These are phyloP conservation scores for Fusarium buharicum DNA, from an alignment of 2,329 filamentous ascomycete genomes.

Conservation along the genomic window DNA sequence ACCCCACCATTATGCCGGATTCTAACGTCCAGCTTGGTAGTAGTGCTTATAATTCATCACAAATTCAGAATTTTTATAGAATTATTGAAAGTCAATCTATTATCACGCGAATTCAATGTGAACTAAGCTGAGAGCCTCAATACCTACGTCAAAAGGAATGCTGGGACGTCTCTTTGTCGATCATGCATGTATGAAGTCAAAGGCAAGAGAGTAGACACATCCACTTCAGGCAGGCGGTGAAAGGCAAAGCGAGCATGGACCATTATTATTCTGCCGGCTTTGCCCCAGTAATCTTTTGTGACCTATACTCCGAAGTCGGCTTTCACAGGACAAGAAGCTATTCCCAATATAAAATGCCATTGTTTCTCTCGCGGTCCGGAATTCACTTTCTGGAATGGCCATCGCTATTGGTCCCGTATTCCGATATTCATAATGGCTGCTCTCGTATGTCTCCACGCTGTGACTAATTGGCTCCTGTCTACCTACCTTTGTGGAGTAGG, in stretches of 20 bases:
- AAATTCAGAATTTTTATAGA: too few relatives aligned
- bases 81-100: too few relatives aligned
- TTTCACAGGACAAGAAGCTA: conserved; percentile 29
- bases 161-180: too few relatives aligned
- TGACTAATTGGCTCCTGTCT: not conserved
- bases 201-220: not conserved
- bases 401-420: not conserved
- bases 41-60: too few relatives aligned
- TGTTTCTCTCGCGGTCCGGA: not conserved
- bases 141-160: too few relatives aligned
- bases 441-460: conserved; percentile 11
- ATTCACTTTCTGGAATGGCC: conserved; percentile 1
- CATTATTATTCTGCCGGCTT: conserved; percentile 17
- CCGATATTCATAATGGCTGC: conserved; percentile 18
- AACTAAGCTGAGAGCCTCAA: too few relatives aligned
- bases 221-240: conserved; percentile 28
- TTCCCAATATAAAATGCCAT: conserved; percentile 21
- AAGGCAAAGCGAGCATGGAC: conserved; percentile 4
- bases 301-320: conserved; percentile 32
- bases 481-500: not conserved
- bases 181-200: not conserved
- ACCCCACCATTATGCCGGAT: too few relatives aligned
- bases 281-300: conserved; percentile 32
- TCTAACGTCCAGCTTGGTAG: too few relatives aligned
- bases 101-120: too few relatives aligned